Conservation (phyloP, 1,139 yeast genomes). For the Sugiyamaella xylanicola region DNA sequence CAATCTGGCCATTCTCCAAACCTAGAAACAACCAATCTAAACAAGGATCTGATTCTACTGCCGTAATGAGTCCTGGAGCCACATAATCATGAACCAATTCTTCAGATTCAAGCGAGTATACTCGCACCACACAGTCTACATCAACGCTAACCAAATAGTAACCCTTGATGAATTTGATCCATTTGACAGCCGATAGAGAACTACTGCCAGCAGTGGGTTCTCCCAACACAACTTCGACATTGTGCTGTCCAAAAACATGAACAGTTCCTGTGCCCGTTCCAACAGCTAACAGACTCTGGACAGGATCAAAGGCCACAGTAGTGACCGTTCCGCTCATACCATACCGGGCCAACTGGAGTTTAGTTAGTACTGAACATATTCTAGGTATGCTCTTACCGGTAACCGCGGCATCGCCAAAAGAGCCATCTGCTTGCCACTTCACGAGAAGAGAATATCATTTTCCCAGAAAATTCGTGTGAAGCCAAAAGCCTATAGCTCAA, state of each 20-base stretch:
- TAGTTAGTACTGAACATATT: conserved; percentile 4
- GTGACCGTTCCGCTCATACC: conserved; percentile 63
- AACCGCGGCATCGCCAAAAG: too few species aligned
- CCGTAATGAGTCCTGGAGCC: conserved; percentile 62
- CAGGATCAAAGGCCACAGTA: conserved; percentile 80
- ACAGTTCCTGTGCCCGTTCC: conserved; percentile 72
- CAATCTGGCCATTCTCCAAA: conserved; percentile 68
- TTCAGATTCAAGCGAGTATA: conserved; percentile 69
- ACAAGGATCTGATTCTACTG: conserved; percentile 78
- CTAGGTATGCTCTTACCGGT: too few species aligned
- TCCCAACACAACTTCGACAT: conserved; percentile 69
- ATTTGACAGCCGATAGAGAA: conserved; percentile 50
- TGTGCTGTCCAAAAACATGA: conserved; percentile 80
- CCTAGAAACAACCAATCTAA: conserved; percentile 88
- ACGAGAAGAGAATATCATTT: too few species aligned
- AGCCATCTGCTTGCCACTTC: too few species aligned
- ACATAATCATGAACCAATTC: conserved; percentile 54
- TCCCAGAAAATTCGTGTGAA: neutral
- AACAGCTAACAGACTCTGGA: conserved; percentile 81
- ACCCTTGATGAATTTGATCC: conserved; percentile 72
- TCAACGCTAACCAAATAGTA: conserved; percentile 75
- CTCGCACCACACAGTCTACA: conserved; percentile 55
- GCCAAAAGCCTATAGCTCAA: too few species aligned
- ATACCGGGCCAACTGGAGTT: conserved; percentile 47
- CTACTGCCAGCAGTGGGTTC: neutral